Conservation (phyloP, 495 filamentous ascomycete species). For the Staphylotrichum longicolle region DNA sequence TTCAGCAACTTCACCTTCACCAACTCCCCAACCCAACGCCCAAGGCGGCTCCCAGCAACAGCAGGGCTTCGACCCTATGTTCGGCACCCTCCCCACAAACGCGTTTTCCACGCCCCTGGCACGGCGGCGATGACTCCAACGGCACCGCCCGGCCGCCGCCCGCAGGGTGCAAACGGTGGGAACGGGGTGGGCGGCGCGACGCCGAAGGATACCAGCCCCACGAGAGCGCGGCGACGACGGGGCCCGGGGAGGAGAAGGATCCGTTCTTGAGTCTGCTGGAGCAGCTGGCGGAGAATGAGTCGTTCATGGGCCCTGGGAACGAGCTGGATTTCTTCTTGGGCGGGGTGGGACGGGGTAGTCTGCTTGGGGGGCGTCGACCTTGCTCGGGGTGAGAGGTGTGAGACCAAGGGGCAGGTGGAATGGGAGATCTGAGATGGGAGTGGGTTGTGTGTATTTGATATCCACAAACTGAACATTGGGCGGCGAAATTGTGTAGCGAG, state of each 20-base stretch:
- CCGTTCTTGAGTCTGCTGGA: conserved; percentile 77
- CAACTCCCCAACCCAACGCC: conserved; percentile 23
- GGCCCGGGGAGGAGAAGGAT: conserved; percentile 60
- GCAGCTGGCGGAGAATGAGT: conserved; percentile 76
- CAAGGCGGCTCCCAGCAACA: conserved; percentile 3
- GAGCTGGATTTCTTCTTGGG: conserved; percentile 63
- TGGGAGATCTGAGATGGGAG: background rate
- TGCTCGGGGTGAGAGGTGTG: background rate
- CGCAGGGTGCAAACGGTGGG: background rate
- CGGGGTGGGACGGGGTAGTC: conserved; percentile 8
- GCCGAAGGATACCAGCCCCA: conserved; percentile 41
- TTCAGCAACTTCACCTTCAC: conserved; percentile 32
- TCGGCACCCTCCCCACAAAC: conserved; percentile 48
- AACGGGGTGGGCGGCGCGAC: conserved; percentile 28
- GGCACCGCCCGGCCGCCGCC: conserved; percentile 10
- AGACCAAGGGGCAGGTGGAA: background rate
- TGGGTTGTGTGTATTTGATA: conserved; percentile 5
- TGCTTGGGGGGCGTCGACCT: background rate
- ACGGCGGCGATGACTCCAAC: conserved; percentile 19
- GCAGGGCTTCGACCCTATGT: conserved; percentile 56
- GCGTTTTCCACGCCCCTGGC: conserved; percentile 49
- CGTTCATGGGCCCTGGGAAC: conserved; percentile 52
- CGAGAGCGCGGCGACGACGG: conserved; percentile 39
- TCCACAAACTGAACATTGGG: conserved; percentile 1
- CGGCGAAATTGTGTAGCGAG: background rate